These are phyloP conservation scores for Strobilomyces confusus DNA, from an alignment of 768 basidiomycete species.

Conservation along the genomic window DNA sequence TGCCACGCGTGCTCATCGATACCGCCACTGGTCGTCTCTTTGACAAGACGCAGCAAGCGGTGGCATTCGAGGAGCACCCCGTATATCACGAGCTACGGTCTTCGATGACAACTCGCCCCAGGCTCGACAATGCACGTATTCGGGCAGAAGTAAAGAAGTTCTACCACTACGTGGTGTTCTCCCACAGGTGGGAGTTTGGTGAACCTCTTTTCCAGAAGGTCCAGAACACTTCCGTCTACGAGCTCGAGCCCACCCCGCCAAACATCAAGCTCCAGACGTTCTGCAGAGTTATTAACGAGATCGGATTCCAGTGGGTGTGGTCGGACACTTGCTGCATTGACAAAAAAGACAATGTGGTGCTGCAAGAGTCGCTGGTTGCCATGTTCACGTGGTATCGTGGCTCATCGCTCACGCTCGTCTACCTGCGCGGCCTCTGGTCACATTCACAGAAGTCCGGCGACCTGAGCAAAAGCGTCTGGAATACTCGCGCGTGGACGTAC, in stretches of 20 bases:
- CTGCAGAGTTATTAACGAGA: not conserved
- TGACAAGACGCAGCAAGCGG: not conserved
- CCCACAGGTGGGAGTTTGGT: not conserved
- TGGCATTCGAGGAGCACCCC: not conserved
- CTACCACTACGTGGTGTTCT: not conserved
- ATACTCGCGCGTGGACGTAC: not conserved
- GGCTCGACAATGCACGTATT: not conserved
- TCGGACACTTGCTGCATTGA: not conserved
- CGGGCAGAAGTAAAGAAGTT: not conserved
- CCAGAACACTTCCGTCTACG: not conserved
- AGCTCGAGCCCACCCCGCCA: not conserved
- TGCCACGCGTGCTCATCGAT: not conserved
- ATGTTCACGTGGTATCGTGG: not conserved
- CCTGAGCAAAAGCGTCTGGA: not conserved
- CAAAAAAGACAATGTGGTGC: not conserved
- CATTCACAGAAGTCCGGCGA: not conserved
- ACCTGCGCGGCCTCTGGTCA: not conserved
- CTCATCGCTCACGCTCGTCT: not conserved
- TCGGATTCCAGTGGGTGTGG: not conserved
- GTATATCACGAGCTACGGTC: not conserved
- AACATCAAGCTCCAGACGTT: not conserved
- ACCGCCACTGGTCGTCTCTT: not conserved
- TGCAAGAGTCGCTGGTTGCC: not conserved
- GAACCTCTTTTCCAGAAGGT: not conserved
- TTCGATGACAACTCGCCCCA: not conserved